Base-by-base conservation (phyloP, 805 yeast genomes). In the Wickerhamomyces queroliae region DNA sequence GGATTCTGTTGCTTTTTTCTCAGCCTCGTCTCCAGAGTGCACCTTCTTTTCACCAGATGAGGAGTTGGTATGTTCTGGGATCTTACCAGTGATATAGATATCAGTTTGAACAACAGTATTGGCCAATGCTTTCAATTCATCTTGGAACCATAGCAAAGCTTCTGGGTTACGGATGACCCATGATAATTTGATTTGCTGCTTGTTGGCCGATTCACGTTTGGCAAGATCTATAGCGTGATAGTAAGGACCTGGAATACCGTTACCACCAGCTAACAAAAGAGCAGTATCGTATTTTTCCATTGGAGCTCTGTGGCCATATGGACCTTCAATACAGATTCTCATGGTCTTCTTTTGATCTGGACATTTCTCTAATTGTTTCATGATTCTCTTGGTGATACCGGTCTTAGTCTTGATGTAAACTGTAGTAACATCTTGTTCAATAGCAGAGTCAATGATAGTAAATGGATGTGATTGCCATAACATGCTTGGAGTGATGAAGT, bases 401-500 rank as follows among this genome's bases (percentile, higher is more conserved):
- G 67, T 64, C 52, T 75, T 74, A 17, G 66, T 70, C 50, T 70
- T 73, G 48, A 72, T 65, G 48, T 59, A 65, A 38, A 70, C 59
- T 8, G 60, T 56, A 12, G 74, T 52, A 35, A 58, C 56, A 45
- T 63, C 58, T 30, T 59, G 60, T 35, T 62, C 61, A 2, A 57
- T 57, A 4, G 53, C 54, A 8, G 70, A 57, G 33, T 65, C 66
- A 27, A 71, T 61, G 7, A 73, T 58, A 3, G 88, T 78, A 58
- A 83, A 81, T 9, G 89, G 89, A 53, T 82, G 87, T 7, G 80
- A 72, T 55, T 81, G 85, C 77, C 79, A 79, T 53, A 79, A 76
- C 35, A 66, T 57, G 2, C 58, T 50, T 17, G 70, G 64, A 29
- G 72, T 60, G 38, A 78, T 47, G 53, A 80, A 75, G 58, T 78